Percentiles rank a stretch among this genome's conserved stretches.
Evolutionary conservation across 495 filamentous ascomycete genomes (phyloP).

Genomic region (Aspergillus panamensis): DNA sequence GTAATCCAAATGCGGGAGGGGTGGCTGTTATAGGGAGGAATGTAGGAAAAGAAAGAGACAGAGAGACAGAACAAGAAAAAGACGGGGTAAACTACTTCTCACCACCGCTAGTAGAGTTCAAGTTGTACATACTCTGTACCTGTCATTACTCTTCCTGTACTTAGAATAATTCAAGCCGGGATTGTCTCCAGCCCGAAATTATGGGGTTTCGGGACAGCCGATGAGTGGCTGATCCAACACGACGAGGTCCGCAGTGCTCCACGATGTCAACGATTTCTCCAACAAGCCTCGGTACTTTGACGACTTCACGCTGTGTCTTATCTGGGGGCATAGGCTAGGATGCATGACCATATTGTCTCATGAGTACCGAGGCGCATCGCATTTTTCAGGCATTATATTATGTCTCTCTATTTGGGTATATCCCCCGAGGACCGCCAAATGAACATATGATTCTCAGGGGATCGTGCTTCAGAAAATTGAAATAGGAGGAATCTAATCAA

Average conservation of each 20-base stretch:
- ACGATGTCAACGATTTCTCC: conserved; percentile 12
- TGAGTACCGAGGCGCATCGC: conserved; percentile 1
- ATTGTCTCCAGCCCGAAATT: conserved; percentile 15
- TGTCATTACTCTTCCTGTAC: neutral
- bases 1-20: neutral
- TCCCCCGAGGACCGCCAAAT: neutral
- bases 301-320: neutral
- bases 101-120: neutral
- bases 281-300: conserved; percentile 29
- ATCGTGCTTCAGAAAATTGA: neutral
- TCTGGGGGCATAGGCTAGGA: neutral
- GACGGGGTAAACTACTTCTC: neutral
- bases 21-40: neutral
- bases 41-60: conserved; percentile 1
- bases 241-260: conserved; percentile 5
- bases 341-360: neutral
- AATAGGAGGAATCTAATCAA: too few species aligned
- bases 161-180: neutral
- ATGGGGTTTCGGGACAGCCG: conserved; percentile 5
- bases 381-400: neutral
- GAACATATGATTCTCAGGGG: neutral
- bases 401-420: neutral
- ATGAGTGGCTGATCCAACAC: conserved; percentile 13
- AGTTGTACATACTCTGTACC: neutral
- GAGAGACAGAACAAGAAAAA: neutral